These are phyloP conservation scores for Brachypodium distachyon DNA, from an alignment of 202 grass and related monocot genomes.

Conservation along the genomic window DNA sequence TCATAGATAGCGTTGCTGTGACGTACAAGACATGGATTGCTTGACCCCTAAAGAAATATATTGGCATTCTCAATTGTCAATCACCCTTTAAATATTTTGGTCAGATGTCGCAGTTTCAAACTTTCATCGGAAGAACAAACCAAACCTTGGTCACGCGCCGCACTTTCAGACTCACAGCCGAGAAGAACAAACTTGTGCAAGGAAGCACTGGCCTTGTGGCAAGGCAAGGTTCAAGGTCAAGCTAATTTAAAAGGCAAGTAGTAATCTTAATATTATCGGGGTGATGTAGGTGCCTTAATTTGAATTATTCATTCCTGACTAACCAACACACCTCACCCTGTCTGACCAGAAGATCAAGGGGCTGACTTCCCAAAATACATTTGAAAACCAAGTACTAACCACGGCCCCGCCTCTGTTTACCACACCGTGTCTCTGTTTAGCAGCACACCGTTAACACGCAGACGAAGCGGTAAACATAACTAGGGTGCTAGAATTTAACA, in stretches of 20 bases:
- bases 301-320: constrained; percentile 17
- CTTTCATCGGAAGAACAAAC: not conserved
- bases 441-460: not conserved
- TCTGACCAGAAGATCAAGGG: not conserved
- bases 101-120: not conserved
- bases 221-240: constrained; percentile 9
- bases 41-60: not conserved
- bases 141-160: not conserved
- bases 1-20: not conserved
- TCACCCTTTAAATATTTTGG: not conserved
- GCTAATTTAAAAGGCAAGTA: not conserved
- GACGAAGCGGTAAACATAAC: not conserved
- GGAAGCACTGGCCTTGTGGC: not conserved
- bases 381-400: not conserved
- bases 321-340: not conserved
- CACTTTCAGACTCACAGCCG: constrained; percentile 10
- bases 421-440: no score
- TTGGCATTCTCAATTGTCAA: not conserved
- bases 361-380: not conserved
- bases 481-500: not conserved
- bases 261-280: not conserved
- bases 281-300: constrained; percentile 9
- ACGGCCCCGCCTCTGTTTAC: not conserved
- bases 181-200: not conserved
- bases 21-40: not conserved